Percentiles rank a stretch among this genome's conserved stretches.
These are phyloP conservation scores for Recurvomyces mirabilis DNA, from an alignment of 495 filamentous ascomycete species.

Conservation along the genomic window DNA sequence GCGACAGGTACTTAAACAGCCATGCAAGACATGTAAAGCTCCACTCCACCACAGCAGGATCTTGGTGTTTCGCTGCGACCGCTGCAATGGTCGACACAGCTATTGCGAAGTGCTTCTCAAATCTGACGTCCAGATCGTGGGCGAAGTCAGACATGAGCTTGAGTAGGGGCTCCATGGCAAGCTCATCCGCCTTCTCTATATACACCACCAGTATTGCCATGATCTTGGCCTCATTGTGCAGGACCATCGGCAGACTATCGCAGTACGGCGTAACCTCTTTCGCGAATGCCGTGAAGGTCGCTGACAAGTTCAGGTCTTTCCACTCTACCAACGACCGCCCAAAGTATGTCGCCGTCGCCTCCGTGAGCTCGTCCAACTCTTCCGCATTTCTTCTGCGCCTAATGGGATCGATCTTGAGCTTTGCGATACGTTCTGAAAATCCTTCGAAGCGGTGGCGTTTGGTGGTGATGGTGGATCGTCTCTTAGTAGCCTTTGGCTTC, in stretches of 20 bases:
- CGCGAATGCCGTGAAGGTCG: conserved; percentile 62
- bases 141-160: conserved; percentile 80
- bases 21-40: conserved; percentile 89
- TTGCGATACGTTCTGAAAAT: conserved; percentile 86
- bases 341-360: conserved; percentile 66
- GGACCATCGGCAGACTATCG: conserved; percentile 80
- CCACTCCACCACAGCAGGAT: conserved; percentile 85
- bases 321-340: conserved; percentile 72
- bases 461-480: conserved; percentile 53
- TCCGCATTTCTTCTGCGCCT: conserved; percentile 73
- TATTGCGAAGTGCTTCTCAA: conserved; percentile 73
- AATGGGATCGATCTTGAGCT: conserved; percentile 85
- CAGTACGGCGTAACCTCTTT: conserved; percentile 62
- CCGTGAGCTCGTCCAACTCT: conserved; percentile 53
- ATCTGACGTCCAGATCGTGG: conserved; percentile 75
- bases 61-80: conserved; percentile 49
- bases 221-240: conserved; percentile 77
- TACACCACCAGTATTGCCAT: conserved; percentile 65
- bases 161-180: conserved; percentile 74
- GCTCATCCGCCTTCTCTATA: conserved; percentile 61
- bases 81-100: conserved; percentile 56
- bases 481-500: conserved; percentile 35
- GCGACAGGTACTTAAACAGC: conserved; percentile 91
- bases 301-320: conserved; percentile 79
- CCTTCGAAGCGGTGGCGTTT: conserved; percentile 82